Percentiles rank a stretch among this genome's conserved stretches.
Conservation (phyloP, 1,284 basidiomycete genomes). For the Lentinula novae-zelandiae region DNA sequence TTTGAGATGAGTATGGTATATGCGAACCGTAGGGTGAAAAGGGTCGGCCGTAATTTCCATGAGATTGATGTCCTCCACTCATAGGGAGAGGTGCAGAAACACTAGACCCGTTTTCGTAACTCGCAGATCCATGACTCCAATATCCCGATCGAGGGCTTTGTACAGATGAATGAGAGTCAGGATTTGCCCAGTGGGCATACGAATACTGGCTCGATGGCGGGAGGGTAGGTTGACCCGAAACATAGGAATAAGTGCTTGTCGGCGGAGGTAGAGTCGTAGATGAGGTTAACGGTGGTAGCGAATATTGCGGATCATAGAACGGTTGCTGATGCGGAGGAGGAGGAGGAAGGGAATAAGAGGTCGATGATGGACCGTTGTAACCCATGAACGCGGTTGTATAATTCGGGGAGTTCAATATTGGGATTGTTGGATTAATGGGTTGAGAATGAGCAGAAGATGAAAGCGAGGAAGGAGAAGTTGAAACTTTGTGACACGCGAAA, state of each 20-base stretch:
- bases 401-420: slow-evolving; percentile 19
- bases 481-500: slow-evolving; percentile 79
- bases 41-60: slow-evolving; percentile 11
- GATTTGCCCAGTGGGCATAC: slow-evolving; percentile 9
- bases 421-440: slow-evolving; percentile 32
- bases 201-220: slow-evolving; percentile 2
- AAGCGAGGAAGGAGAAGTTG: slow-evolving; percentile 31
- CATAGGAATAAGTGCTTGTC: slow-evolving; percentile 9
- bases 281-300: slow-evolving; percentile 14
- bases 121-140: slow-evolving; percentile 10
- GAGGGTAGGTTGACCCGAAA: slow-evolving; percentile 9
- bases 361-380: slow-evolving; percentile 13
- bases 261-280: slow-evolving; percentile 5
- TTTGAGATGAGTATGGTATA: slow-evolving; percentile 6
- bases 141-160: slow-evolving; percentile 13
- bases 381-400: slow-evolving; percentile 18
- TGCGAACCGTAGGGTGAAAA: slow-evolving; percentile 12
- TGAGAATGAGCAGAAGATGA: slow-evolving; percentile 11
- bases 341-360: slow-evolving; percentile 22
- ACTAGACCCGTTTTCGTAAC: slow-evolving; percentile 9
- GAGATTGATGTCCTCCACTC: slow-evolving; percentile 9
- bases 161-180: slow-evolving; percentile 10
- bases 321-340: slow-evolving; percentile 30
- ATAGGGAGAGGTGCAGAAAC: slow-evolving; percentile 5
- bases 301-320: slow-evolving; percentile 22